Evolutionary conservation across 208 protist genomes (phyloP), one percentile per base, ranked within the genome.

Genomic region (Tetramitus jugosus): DNA sequence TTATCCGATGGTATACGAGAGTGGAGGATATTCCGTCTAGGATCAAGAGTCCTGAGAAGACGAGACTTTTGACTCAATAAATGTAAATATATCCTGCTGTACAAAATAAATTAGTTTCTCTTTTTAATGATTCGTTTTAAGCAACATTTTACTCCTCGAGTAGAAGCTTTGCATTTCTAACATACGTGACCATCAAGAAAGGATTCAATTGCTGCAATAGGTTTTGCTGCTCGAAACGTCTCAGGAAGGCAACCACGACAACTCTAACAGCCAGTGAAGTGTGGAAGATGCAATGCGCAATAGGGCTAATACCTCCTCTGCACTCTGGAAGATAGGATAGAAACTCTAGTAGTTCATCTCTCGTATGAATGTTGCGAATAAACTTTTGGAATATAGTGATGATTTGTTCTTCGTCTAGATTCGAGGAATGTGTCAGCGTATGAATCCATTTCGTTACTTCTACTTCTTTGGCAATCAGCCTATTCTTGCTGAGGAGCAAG

Each of bases 311-410:
- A 7, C 65, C 65, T 35, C 65, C 65, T 49, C 35, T 29, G 17
- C 13, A 37, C 31, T 71, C 65, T 40, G 65, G 65, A n/a, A 71
- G 26, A n/a, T 35, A 71, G 7, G 39, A 35, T n/a, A 71, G 35
- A 49, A 71, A 71, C 17, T 71, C 65, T 1, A 71, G 3, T 17
- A 71, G 31, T 49, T 71, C 23, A 4, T 71, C 65, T 49, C 65
- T 71, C 17, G 65, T 49, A n/a, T 49, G 31, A 0, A 71, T 13
- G 29, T 71, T 8, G 3, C 49, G 43, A 20, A 71, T 31, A 29
- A 71, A 71, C 3, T 6, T 7, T 49, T 71, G 65, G 31, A 49
- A 71, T 46, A 71, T 49, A n/a, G 65, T 52, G 33, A 71, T 49
- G 14, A 71, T 14, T 46, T 71, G 39, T 49, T 49, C 65, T 33